Evolutionary conservation across 1,284 basidiomycete genomes (phyloP), one percentile per base, ranked within the genome.

Genomic region (Pterula multifida): DNA sequence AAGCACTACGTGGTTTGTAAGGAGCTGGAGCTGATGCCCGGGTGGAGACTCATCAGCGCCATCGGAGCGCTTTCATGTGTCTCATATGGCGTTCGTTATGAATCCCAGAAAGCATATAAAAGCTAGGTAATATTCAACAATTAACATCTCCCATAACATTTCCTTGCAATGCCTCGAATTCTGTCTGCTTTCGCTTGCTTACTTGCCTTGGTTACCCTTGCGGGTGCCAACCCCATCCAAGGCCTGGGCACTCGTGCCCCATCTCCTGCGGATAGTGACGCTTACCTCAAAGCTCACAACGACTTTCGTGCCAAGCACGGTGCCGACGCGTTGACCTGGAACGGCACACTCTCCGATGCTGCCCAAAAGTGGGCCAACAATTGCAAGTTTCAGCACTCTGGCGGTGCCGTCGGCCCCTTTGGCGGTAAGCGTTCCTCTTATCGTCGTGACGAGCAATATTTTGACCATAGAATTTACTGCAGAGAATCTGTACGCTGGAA

Each of bases 401-500:
- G 66, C 9, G 72, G 71, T 19, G 55, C 57, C 17, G 62, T 74
- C 6, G 72, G 72, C 0, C 64, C 65, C 3, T 69, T 63, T 53
- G 72, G 72, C 47, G 70, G 70, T 71, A 26, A 45, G 42, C 45
- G 12, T 47, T 23, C 9, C 23, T 6, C 12, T 47, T 17, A 17
- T 11, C 13, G 19, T 9, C 17, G n/a, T n/a, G n/a, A n/a, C n/a
- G n/a, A n/a, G n/a, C n/a, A n/a, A n/a, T n/a, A n/a, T n/a, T n/a
- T n/a, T 47, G 45, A 47, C 45, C 39, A 24, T 47, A 13, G 13
- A 32, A n/a, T 17, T 9, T 36, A 24, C 3, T 23, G 36, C 61
- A 72, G 72, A 76, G 60, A 75, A 76, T 55, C 59, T 75, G 24
- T 70, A 73, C 35, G 72, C 72, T 32, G 73, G 73, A 6, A 70